Base-by-base conservation (phyloP, 2,329 filamentous ascomycete genomes). In the Tolypocladium amazonense region DNA sequence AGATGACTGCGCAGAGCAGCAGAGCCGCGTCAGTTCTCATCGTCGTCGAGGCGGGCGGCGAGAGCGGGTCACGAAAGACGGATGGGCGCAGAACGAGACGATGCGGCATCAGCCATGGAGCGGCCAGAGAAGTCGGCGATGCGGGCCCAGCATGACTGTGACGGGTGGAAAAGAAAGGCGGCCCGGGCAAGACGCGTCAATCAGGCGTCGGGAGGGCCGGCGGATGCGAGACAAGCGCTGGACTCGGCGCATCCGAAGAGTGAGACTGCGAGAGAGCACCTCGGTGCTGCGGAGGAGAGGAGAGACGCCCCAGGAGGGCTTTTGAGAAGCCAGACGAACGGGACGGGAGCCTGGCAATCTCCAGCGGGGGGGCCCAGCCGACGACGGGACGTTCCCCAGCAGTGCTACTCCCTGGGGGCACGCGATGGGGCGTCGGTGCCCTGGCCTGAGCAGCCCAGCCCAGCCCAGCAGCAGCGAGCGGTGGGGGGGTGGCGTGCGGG, bases 11-110 rank as follows among this genome's bases (percentile, higher is more conserved):
- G 55, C 59, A 58, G 14, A 66, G 59, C 59, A 66, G 62, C 57
- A 60, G 38, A 47, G 53, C 50, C 41, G 60, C 52, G 23, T 50
- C 54, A 45, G 61, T 23, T 59, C 61, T 67, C 67, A 68, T 68
- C 18, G 50, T 33, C 27, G 47, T n/a, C 27, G 47, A 27, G 47
- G 9, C 15, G 27, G 27, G 18, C 50, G 47, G 25, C n/a, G 50
- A 23, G 50, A 6, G 30, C 3, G 50, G 50, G 20, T 15, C 11
- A 54, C 50, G 30, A 54, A 9, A 53, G 27, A 11, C 47, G 47
- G 50, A 23, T 35, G 50, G 50, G 14, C 18, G 50, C 50, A 23
- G 30, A 20, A 35, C 50, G 50, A 30, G 50, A n/a, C 30, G 20
- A 14, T 12, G 27, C 50, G 50, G 5, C 50, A 59, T 61, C 55